phyloP scores from a whole-genome alignment of 352 stramenopile species.

The Vaucheria bursata region DNA sequence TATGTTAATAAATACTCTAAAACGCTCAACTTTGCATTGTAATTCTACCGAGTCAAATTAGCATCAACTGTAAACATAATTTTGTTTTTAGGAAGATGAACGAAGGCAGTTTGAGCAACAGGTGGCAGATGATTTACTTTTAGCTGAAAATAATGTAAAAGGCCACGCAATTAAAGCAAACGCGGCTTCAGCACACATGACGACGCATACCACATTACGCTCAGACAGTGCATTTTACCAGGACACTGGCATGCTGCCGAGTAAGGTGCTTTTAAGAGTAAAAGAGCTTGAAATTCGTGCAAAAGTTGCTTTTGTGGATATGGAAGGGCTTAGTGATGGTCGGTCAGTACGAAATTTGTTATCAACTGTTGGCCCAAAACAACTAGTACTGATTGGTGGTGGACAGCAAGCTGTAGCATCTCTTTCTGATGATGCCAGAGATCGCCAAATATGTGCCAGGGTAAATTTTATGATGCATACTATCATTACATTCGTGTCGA shows the following conservation, averaged over 20 bases:
- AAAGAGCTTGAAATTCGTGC: background rate
- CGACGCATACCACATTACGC: background rate
- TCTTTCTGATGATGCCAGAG: background rate
- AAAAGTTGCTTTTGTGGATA: constrained; percentile 7
- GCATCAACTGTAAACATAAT: too few relatives aligned
- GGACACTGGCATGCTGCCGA: background rate
- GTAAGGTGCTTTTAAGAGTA: background rate
- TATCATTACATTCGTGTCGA: too few relatives aligned
- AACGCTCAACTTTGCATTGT: too few relatives aligned
- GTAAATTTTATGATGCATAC: background rate
- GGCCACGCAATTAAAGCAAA: too few relatives aligned
- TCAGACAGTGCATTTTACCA: constrained; percentile 9
- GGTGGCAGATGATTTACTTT: too few relatives aligned
- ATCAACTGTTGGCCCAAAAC: constrained; percentile 24
- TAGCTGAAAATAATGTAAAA: too few relatives aligned
- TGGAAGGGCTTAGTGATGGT: constrained; percentile 44
- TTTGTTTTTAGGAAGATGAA: too few relatives aligned
- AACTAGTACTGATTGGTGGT: constrained; percentile 36
- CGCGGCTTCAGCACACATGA: background rate
- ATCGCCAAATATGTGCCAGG: background rate
- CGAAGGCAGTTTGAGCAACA: too few relatives aligned
- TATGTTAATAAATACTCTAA: too few relatives aligned
- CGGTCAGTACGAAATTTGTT: constrained; percentile 30
- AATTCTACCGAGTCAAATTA: too few relatives aligned
- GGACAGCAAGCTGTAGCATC: background rate